A percentile compares a stretch with the other conserved stretches of the same genome.
phyloP scores from a whole-genome alignment of 257 asterid genomes.

The Ilex aquifolium region DNA sequence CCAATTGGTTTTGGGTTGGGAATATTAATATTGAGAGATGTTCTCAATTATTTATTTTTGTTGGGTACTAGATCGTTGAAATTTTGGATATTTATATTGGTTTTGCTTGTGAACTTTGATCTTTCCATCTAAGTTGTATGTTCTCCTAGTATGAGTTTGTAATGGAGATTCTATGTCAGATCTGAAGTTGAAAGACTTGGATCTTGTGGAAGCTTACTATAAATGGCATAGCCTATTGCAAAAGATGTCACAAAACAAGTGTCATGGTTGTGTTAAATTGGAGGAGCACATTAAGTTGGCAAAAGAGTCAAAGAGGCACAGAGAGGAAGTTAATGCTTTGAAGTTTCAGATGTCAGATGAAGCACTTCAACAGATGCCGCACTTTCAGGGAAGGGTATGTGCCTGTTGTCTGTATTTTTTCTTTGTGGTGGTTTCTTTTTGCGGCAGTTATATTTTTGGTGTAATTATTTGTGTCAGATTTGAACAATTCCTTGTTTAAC shows the following conservation, averaged over 20 bases:
- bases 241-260: constrained; percentile 83
- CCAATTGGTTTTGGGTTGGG: no score
- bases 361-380: constrained; percentile 99
- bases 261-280: constrained; percentile 83
- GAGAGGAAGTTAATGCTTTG: constrained; percentile 70
- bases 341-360: constrained; percentile 93
- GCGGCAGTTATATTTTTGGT: not conserved
- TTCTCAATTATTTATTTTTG: no score
- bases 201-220: constrained; percentile 55
- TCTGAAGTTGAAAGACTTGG: constrained; percentile 72
- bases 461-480: not conserved
- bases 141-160: not conserved
- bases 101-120: not conserved
- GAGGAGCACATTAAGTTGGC: constrained; percentile 82
- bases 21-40: no score
- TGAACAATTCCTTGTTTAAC: constrained; percentile 18
- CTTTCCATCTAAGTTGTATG: not conserved
- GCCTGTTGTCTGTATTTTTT: not conserved
- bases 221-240: constrained; percentile 68
- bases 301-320: constrained; percentile 51
- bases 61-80: no score
- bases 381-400: constrained; percentile 97
- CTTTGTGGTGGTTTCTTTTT: not conserved
- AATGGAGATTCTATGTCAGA: constrained; percentile 40
- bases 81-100: not conserved